Conservation (phyloP, 1,284 basidiomycete species). For the Heterobasidion annosum region DNA sequence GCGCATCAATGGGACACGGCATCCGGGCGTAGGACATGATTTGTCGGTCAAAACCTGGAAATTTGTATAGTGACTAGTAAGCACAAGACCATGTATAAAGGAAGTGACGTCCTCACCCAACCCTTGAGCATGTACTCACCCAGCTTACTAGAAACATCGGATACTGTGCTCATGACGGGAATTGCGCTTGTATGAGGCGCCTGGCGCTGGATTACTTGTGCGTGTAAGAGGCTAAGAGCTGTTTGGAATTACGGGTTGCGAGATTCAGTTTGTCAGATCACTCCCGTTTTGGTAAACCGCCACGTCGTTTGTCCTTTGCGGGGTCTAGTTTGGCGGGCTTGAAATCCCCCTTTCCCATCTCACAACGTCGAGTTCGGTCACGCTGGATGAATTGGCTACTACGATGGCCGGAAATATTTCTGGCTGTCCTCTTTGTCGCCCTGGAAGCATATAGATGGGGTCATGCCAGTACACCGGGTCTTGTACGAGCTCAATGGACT, state of each 20-base stretch:
- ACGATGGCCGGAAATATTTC: constrained; percentile 48
- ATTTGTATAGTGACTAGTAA: constrained; percentile 1
- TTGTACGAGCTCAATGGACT: constrained; percentile 43
- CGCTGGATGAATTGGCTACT: constrained; percentile 55
- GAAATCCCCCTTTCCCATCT: background rate
- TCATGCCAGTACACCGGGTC: constrained; percentile 19
- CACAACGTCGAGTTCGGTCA: constrained; percentile 3
- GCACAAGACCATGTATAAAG: background rate
- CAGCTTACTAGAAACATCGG: constrained; percentile 48
- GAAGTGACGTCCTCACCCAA: constrained; percentile 43
- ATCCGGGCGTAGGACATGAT: constrained; percentile 45
- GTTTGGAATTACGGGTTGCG: background rate
- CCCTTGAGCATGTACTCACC: constrained; percentile 70
- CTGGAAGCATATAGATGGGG: constrained; percentile 36
- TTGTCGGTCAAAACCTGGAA: constrained; percentile 57
- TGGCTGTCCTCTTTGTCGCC: constrained; percentile 35
- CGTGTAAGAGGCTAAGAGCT: background rate
- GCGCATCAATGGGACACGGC: constrained; percentile 57
- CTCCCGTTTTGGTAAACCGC: background rate
- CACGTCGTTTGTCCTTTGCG: background rate
- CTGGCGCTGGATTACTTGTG: background rate
- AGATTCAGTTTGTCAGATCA: background rate
- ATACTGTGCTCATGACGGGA: constrained; percentile 36
- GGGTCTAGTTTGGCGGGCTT: background rate
- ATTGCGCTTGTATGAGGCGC: background rate